Conservation (phyloP, 352 stramenopile genomes). For the Globisporangium echinulatum region DNA sequence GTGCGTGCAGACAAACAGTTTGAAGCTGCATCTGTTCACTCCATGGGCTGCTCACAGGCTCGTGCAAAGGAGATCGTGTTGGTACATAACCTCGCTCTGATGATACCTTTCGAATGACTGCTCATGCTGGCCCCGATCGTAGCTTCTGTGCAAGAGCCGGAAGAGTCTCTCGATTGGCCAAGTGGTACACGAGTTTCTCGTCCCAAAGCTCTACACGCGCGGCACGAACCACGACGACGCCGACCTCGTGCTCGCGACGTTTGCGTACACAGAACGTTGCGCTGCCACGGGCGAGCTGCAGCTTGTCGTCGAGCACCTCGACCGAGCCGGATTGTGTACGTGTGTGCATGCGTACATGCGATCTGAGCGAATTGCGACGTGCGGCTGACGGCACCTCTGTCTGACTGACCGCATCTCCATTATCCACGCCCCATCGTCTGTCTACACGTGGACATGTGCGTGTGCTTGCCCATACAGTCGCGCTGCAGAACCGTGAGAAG, state of each 20-base stretch:
- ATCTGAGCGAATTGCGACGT: neutral
- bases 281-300: constrained; percentile 25
- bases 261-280: constrained; percentile 43
- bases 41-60: too few relatives aligned
- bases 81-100: too few relatives aligned
- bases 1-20: constrained; percentile 11
- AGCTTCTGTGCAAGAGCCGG: constrained; percentile 65
- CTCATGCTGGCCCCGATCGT: neutral
- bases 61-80: too few relatives aligned
- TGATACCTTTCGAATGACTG: too few relatives aligned
- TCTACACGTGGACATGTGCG: too few relatives aligned
- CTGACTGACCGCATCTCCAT: neutral
- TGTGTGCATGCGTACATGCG: neutral
- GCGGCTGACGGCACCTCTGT: constrained; percentile 10
- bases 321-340: constrained; percentile 30
- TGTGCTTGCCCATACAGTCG: neutral
- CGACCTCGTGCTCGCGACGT: constrained; percentile 45
- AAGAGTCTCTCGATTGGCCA: constrained; percentile 40
- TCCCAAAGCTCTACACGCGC: constrained; percentile 15
- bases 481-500: constrained; percentile 42
- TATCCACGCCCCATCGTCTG: too few relatives aligned
- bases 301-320: constrained; percentile 55
- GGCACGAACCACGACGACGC: constrained; percentile 16
- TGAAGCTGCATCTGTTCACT: too few relatives aligned
- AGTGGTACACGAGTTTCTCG: constrained; percentile 45